Base-by-base conservation (phyloP, 2,329 filamentous ascomycete species). In the Penicillium thymicola region DNA sequence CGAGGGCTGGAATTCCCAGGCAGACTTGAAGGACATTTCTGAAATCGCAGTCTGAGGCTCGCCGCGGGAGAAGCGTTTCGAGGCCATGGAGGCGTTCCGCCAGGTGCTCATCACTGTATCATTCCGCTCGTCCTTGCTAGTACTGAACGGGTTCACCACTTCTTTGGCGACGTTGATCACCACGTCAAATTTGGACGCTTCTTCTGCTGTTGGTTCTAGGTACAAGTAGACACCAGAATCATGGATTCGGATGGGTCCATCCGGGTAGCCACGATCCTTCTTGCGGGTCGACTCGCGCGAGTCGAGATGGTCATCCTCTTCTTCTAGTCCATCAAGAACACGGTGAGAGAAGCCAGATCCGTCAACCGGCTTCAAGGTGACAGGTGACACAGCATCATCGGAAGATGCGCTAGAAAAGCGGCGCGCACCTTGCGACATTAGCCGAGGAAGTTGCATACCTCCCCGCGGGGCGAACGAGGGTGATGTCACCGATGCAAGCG, bases 151-250 rank as follows among this genome's bases (percentile, higher is more conserved):
- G 62, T 86, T 86, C 52, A 77, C 78, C 6, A 87, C 84, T 68
- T 87, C 85, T 66, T 85, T 86, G 7, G 85, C 85, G 27, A 87
- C 85, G 59, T 87, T 87, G 60, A 87, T 76, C 21, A 87, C 80
- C 3, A 86, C 83, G 63, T 87, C 85, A 59, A 86, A 87, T 38
- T 79, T 72, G 5, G 78, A 76, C 2, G 83, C 84, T 68, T 86
- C 83, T 54, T 83, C 79, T 6, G 78, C 79, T 3, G 80, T 86
- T 0, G 85, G 85, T 66, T 87, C 85, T 51, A 86, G 76, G 61
- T 86, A 87, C 5, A 87, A 76, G 63, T 82, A 86, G 4, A 87
- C 78, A 2, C 82, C 79, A 13, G 81, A 80, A 54, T 85, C 83
- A 61, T 87, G 86, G 23, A 87, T 86, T 59, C 81, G 81, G 41